Evolutionary conservation across 139 green algal genomes (phyloP), one percentile per base, ranked within the genome.

Genomic region (Chlamydomonas incerta): DNA sequence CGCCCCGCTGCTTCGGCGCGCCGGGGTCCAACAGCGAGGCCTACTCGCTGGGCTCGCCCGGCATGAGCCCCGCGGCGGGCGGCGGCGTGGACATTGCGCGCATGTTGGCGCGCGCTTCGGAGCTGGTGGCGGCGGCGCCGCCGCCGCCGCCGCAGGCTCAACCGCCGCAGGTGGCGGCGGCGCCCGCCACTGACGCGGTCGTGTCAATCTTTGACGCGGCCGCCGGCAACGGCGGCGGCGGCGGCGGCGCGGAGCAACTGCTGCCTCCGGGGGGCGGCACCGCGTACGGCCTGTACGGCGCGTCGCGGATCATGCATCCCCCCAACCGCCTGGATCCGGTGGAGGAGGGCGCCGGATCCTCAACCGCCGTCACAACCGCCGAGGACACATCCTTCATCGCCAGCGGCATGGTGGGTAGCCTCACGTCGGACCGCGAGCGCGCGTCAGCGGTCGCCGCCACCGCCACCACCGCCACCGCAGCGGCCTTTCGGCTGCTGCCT

Each of bases 61-160:
- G 41, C 6, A 50, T 50, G 41, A 50, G 41, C 41, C 41, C 41
- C 41, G 41, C 41, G 41, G 8, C 41, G 29, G 55, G 23, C 74
- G 55, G 55, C 33, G 74, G 74, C 23, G 14, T 81, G 74, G 74
- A 81, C 55, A 81, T 81, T 28, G 74, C 31, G 6, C 52, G 50
- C 15, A 81, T 81, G 74, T 55, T 81, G 15, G 74, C 74, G 3
- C 74, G 74, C 31, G 74, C 74, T 14, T 81, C 74, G 17, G 74
- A 81, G 74, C 74, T 81, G 34, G 74, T 69, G 21, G 33, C 21
- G 35, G 21, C 37, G 20, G 31, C 20, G 20, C 57, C 6, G 57
- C 10, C 23, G 8, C 21, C 57, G 57, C 21, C 57, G 6, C 10
- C 57, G n/a, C n/a, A n/a, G n/a, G n/a, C n/a, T n/a, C n/a, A n/a